A percentile compares a stretch with the other conserved stretches of the same genome.
These are phyloP conservation scores for Avena eriantha DNA, from an alignment of 176 grass and related monocot genomes.

Conservation along the genomic window DNA sequence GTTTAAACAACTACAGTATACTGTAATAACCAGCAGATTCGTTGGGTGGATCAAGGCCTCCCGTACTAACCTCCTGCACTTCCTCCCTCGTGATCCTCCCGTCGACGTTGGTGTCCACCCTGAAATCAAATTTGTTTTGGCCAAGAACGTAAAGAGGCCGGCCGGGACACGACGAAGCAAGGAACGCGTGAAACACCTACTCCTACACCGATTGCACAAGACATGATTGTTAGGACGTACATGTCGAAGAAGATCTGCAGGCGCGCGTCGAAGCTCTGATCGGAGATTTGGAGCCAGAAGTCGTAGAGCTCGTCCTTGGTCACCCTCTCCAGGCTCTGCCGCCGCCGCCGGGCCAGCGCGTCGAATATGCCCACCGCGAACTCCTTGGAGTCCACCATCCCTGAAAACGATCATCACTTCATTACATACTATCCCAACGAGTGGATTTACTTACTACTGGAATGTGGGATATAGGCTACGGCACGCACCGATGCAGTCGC, in stretches of 20 bases:
- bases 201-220: background rate
- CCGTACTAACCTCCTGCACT: conserved; percentile 74
- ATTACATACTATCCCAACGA: background rate
- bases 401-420: conserved; percentile 36
- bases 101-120: conserved; percentile 90
- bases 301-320: conserved; percentile 93
- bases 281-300: conserved; percentile 98
- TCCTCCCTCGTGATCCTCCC: conserved; percentile 85
- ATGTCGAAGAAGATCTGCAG: conserved; percentile 99
- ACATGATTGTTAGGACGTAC: conserved; percentile 44
- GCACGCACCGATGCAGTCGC: conserved; percentile 79
- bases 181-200: background rate
- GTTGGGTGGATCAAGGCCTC: background rate
- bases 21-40: background rate
- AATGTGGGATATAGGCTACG: background rate
- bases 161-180: background rate
- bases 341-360: conserved; percentile 69
- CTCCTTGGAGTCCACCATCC: conserved; percentile 95
- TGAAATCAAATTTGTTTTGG: conserved; percentile 40
- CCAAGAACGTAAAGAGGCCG: background rate
- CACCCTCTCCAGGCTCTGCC: conserved; percentile 79
- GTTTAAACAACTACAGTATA: background rate
- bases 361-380: conserved; percentile 91
- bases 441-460: background rate
- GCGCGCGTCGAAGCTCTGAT: conserved; percentile 96